A percentile compares a stretch with the other conserved stretches of the same genome.
phyloP scores from a whole-genome alignment of 2,329 filamentous ascomycete genomes.

The Colletotrichum sp. region DNA sequence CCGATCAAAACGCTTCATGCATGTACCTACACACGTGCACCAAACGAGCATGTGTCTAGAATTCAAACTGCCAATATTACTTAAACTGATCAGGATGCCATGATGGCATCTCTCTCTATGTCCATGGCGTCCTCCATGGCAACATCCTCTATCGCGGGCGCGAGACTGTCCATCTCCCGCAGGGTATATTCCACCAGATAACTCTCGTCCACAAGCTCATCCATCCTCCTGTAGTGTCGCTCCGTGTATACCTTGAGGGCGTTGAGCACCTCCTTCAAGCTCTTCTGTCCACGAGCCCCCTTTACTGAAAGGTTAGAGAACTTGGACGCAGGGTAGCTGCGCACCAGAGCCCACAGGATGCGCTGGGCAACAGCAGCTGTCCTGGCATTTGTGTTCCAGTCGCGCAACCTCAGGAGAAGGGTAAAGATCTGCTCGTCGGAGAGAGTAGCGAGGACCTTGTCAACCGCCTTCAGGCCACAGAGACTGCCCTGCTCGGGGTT shows the following conservation, averaged over 20 bases:
- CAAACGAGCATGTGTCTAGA: too few species aligned
- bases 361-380: slow-evolving; percentile 86
- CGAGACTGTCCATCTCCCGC: slow-evolving; percentile 85
- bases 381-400: slow-evolving; percentile 97
- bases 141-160: slow-evolving; percentile 43
- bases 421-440: slow-evolving; percentile 86
- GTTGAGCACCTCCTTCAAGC: slow-evolving; percentile 82
- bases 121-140: slow-evolving; percentile 41
- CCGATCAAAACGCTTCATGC: too few species aligned
- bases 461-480: slow-evolving; percentile 73
- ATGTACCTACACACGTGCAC: too few species aligned
- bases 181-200: slow-evolving; percentile 94
- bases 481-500: slow-evolving; percentile 67
- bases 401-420: slow-evolving; percentile 80
- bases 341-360: slow-evolving; percentile 80
- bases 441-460: slow-evolving; percentile 80
- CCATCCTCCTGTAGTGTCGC: slow-evolving; percentile 86
- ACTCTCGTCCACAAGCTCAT: slow-evolving; percentile 92
- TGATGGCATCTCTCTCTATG: slow-evolving; percentile 45
- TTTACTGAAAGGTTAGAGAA: slow-evolving; percentile 74
- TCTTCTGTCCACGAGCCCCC: slow-evolving; percentile 63
- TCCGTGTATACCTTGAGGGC: slow-evolving; percentile 92
- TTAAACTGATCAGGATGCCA: slow-evolving; percentile 28
- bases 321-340: slow-evolving; percentile 79
- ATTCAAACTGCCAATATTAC: too few species aligned